These are phyloP conservation scores for Populus deltoides DNA, from an alignment of 345 rosid genomes.

Conservation along the genomic window DNA sequence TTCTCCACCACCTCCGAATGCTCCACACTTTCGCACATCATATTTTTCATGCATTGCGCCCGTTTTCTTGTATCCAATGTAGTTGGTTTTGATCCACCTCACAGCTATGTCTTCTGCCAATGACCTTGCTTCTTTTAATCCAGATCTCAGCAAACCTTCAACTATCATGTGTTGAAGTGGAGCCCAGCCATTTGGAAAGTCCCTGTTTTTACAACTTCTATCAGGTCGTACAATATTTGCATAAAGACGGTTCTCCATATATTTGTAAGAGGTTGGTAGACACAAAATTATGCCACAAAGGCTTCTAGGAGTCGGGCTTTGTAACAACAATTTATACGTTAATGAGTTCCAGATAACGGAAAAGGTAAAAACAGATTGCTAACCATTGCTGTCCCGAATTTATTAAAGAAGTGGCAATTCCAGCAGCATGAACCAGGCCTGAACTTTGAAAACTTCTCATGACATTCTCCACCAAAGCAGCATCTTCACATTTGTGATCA, in stretches of 20 bases:
- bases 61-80: conserved; percentile 44
- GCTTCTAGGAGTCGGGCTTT: not conserved
- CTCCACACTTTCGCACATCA: conserved; percentile 49
- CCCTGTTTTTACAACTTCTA: conserved; percentile 45
- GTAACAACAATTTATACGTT: not conserved
- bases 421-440: conserved; percentile 61
- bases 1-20: conserved; percentile 68
- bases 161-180: conserved; percentile 79
- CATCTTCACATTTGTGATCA: conserved; percentile 54
- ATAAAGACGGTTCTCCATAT: not conserved
- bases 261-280: not conserved
- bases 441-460: conserved; percentile 51
- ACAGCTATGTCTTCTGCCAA: conserved; percentile 70
- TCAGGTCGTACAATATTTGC: not conserved
- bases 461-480: conserved; percentile 51
- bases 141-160: conserved; percentile 65
- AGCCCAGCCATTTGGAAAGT: conserved; percentile 93
- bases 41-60: conserved; percentile 58
- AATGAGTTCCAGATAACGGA: not conserved
- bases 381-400: conserved; percentile 81
- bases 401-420: conserved; percentile 70
- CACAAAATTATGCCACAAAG: not conserved
- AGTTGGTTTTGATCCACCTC: conserved; percentile 77
- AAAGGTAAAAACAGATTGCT: conserved; percentile 1
- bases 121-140: conserved; percentile 45